These are phyloP conservation scores for Penicillium oxalicum DNA, from an alignment of 2,329 filamentous ascomycete genomes.

Conservation along the genomic window DNA sequence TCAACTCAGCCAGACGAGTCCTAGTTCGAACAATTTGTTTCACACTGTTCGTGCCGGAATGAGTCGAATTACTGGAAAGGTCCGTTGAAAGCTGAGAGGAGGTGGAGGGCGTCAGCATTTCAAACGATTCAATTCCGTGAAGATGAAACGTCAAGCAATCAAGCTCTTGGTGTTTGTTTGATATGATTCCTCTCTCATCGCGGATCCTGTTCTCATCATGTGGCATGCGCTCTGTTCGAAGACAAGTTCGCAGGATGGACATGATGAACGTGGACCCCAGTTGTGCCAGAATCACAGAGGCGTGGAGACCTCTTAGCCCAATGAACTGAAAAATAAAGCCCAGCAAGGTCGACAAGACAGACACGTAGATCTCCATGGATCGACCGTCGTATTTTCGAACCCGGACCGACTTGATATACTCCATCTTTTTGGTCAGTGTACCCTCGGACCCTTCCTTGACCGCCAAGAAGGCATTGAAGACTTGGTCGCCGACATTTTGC, in stretches of 20 bases:
- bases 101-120: slow-evolving; percentile 6
- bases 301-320: slow-evolving; percentile 34
- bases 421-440: slow-evolving; percentile 10
- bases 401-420: slow-evolving; percentile 28
- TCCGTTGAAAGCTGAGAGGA: slow-evolving; percentile 5
- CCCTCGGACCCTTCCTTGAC: slow-evolving; percentile 19
- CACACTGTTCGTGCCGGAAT: neutral
- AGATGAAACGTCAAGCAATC: slow-evolving; percentile 30
- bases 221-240: slow-evolving; percentile 29
- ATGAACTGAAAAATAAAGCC: slow-evolving; percentile 38
- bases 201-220: slow-evolving; percentile 25
- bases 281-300: slow-evolving; percentile 33
- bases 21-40: slow-evolving; percentile 19
- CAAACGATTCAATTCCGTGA: slow-evolving; percentile 20
- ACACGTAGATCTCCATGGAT: slow-evolving; percentile 16
- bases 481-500: slow-evolving; percentile 35
- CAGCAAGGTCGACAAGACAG: slow-evolving; percentile 23
- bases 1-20: slow-evolving; percentile 20
- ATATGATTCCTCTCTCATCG: slow-evolving; percentile 16
- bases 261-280: slow-evolving; percentile 34
- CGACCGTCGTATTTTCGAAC: slow-evolving; percentile 9
- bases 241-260: slow-evolving; percentile 30
- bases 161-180: slow-evolving; percentile 27
- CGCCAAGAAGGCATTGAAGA: slow-evolving; percentile 33
- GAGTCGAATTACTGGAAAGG: neutral